Evolutionary conservation across 2,329 filamentous ascomycete species (phyloP).

Genomic region (Mycosphaerella sp.): DNA sequence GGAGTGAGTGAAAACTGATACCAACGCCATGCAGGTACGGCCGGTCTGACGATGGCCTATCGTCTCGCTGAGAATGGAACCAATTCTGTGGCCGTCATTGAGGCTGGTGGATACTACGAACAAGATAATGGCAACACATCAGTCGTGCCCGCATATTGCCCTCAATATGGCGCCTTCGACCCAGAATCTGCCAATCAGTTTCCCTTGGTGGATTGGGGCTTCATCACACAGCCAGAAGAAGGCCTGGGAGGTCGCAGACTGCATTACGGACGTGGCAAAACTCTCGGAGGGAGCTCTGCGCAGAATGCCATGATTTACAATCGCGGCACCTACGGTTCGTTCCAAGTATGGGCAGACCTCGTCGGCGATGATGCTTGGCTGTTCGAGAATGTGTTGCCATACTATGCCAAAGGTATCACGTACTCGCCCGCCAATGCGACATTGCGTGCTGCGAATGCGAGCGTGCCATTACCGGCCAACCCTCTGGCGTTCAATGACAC

Average conservation of each 20-base stretch:
- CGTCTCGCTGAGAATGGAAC: slow-evolving; percentile 18
- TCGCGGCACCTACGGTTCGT: slow-evolving; percentile 30
- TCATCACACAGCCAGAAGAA: slow-evolving; percentile 9
- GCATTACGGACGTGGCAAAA: slow-evolving; percentile 28
- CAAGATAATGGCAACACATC: slow-evolving; percentile 20
- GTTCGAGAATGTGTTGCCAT: slow-evolving; percentile 28
- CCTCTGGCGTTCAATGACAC: background rate
- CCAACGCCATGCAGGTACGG: background rate
- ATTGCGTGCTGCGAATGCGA: slow-evolving; percentile 13
- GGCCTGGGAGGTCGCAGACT: slow-evolving; percentile 9
- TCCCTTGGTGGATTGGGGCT: slow-evolving; percentile 19
- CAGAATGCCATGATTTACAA: slow-evolving; percentile 28
- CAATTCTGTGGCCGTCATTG: slow-evolving; percentile 22
- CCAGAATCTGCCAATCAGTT: slow-evolving; percentile 8
- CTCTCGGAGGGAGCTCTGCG: slow-evolving; percentile 25
- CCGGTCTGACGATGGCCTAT: slow-evolving; percentile 20
- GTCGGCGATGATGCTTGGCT: slow-evolving; percentile 33
- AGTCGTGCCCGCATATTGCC: slow-evolving; percentile 23
- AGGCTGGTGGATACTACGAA: slow-evolving; percentile 26
- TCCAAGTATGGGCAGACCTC: slow-evolving; percentile 34
- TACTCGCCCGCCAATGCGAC: slow-evolving; percentile 3
- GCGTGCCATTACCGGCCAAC: slow-evolving; percentile 10
- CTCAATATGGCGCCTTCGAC: slow-evolving; percentile 6
- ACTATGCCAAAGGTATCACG: slow-evolving; percentile 14
- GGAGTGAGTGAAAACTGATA: too few relatives aligned